Conservation (phyloP, 257 asterid species). For the Jacaranda mimosifolia region DNA sequence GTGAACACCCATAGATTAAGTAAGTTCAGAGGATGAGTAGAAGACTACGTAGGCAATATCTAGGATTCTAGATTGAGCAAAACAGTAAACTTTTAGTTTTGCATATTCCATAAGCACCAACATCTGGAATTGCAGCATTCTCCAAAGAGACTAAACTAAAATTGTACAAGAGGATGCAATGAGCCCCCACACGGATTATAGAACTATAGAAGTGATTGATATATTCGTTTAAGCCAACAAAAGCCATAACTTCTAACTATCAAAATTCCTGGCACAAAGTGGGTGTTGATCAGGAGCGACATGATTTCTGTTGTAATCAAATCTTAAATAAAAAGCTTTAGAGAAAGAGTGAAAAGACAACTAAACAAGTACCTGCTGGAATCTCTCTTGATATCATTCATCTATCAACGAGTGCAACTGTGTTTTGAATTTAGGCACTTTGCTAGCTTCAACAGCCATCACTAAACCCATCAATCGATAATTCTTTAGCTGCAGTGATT, state of each 20-base stretch:
- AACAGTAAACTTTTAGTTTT: no score
- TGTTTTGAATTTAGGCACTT: slow-evolving; percentile 58
- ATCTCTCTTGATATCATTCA: slow-evolving; percentile 46
- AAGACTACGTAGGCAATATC: no score
- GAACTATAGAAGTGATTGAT: background rate
- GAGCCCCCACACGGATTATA: no score
- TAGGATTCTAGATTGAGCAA: no score
- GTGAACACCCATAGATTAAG: no score
- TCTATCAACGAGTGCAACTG: slow-evolving; percentile 69
- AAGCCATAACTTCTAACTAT: background rate
- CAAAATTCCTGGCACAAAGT: slow-evolving; percentile 36
- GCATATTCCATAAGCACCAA: no score
- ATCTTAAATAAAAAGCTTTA: slow-evolving; percentile 7
- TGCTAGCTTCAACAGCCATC: slow-evolving; percentile 82
- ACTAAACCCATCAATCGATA: slow-evolving; percentile 72
- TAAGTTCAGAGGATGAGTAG: no score
- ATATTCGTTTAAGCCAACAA: background rate
- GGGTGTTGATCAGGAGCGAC: no score
- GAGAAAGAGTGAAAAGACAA: background rate
- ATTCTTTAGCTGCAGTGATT: slow-evolving; percentile 72
- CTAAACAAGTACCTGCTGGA: slow-evolving; percentile 33
- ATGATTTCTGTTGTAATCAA: background rate
- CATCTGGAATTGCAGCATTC: background rate
- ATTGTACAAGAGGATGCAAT: slow-evolving; percentile 7
- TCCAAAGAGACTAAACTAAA: background rate